Base-by-base conservation (phyloP, 164 flowering plant genomes). In the Sextonia rubra region DNA sequence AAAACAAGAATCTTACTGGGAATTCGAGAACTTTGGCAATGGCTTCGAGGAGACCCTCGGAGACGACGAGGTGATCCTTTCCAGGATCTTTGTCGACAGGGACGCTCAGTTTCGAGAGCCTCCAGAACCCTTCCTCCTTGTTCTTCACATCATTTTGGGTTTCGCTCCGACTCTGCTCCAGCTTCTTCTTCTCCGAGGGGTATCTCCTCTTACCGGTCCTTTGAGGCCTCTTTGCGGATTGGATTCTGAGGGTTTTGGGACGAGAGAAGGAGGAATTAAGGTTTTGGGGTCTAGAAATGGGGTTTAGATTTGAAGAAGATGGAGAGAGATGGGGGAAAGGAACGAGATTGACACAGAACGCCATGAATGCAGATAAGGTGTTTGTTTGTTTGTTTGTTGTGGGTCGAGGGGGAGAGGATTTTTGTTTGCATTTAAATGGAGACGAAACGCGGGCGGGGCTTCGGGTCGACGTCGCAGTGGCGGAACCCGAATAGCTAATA, bases 111-210 rank as follows among this genome's bases (percentile, higher is more conserved):
- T 86, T 90, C 47, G 86, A 91, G 2, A 95, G 73, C 76, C 97
- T 87, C 99, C 99, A 93, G 65, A 83, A 69, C 1, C 98, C 98
- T 26, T 86, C 84, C 64, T 86, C 82, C 74, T 87, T 89, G 79
- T 84, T 77, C 71, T 74, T 67, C 23, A 80, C 86, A 30, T 83
- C 82, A 29, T 55, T 27, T 24, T 78, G 73, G 74, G 80, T 69
- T 74, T 87, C 79, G 22, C 75, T 77, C 66, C 60, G 71, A 24
- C 80, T 76, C 64, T 73, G 70, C 68, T 80, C 86, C 22, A 91
- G 87, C 83, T 85, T 89, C 91, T 83, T 91, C 90, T 90, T 95
- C 89, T 96, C 99, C 2, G 99, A 96, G 0, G 99, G 99, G 76
- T 96, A 96, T 71, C 97, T 79, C 80, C 68, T 83, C 75, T 91